Evolutionary conservation across 345 rosid genomes (phyloP).

Genomic region (Citropsis articulata): DNA sequence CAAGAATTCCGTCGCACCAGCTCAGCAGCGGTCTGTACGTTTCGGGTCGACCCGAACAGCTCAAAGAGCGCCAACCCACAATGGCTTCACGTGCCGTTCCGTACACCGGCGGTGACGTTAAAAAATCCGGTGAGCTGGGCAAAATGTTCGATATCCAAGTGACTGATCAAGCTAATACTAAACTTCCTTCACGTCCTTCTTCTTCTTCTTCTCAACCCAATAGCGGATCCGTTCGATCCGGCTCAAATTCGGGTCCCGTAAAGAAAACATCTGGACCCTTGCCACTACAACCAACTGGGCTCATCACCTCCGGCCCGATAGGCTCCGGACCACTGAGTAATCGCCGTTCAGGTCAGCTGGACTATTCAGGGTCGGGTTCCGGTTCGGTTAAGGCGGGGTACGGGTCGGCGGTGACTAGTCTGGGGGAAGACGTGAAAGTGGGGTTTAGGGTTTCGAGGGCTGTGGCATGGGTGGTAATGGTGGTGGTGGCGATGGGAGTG

Average conservation of each 20-base stretch:
- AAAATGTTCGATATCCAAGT: slow-evolving; percentile 90
- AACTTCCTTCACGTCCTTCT: slow-evolving; percentile 53
- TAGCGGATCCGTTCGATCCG: slow-evolving; percentile 83
- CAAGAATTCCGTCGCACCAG: slow-evolving; percentile 84
- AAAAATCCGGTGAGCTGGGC: slow-evolving; percentile 93
- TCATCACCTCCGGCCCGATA: slow-evolving; percentile 82
- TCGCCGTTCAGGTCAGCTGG: slow-evolving; percentile 76
- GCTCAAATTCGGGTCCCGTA: slow-evolving; percentile 65
- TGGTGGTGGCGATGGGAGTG: slow-evolving; percentile 57
- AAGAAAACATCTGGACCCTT: slow-evolving; percentile 77
- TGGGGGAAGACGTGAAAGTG: slow-evolving; percentile 59
- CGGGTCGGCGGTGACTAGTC: slow-evolving; percentile 77
- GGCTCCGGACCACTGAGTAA: slow-evolving; percentile 36
- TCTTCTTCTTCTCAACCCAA: slow-evolving; percentile 69
- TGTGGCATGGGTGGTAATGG: slow-evolving; percentile 66
- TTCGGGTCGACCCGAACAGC: slow-evolving; percentile 73
- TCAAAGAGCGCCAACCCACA: slow-evolving; percentile 71
- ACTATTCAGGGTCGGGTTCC: slow-evolving; percentile 26
- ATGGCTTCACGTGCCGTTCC: slow-evolving; percentile 79
- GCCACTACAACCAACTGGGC: slow-evolving; percentile 80
- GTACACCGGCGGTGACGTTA: slow-evolving; percentile 89
- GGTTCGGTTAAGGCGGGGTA: slow-evolving; percentile 53
- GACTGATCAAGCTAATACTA: slow-evolving; percentile 37
- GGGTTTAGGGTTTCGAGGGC: slow-evolving; percentile 77
- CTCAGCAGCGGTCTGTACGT: slow-evolving; percentile 78